Base-by-base conservation (phyloP, 2,329 filamentous ascomycete species). In the Phyllosticta citribraziliensis region DNA sequence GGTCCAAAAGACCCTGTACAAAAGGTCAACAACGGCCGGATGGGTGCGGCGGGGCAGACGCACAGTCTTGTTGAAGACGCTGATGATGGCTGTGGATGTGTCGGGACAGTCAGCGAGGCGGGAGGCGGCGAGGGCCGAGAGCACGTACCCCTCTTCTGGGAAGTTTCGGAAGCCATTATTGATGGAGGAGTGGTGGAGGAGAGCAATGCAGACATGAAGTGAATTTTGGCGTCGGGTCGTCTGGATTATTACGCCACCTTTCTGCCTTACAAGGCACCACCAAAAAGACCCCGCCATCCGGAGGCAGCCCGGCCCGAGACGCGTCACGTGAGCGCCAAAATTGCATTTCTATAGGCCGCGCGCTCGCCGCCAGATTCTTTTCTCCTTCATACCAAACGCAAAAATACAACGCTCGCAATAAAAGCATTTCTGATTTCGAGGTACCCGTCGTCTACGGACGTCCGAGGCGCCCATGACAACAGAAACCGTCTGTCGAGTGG, bases 61-160 rank as follows among this genome's bases (percentile, higher is more conserved):
- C 55, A 62, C 60, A 51, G 91, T 96, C 86, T 97, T 97, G 82
- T 97, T 89, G 74, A 92, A 96, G 81, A 96, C 92, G 67, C 91
- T 96, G 74, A 97, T 82, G 73, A 97, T 96, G 67, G 92, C 92
- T 74, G 63, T 24, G 54, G 40, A 35, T 47, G 58, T 47, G 19
- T 53, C 20, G 25, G 52, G 3, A 22, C 22, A 8, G 62, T 52
- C 47, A 61, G 53, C 53, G 47, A 30, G 55, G 57, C 58, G 55
- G 51, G 25, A 56, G n/a, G 35, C 61, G 57, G 51, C 53, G 52
- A 33, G 14, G 40, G 24, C 54, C 20, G 19, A 52, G 24, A 52
- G 24, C 60, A 40, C 60, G 20, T 58, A 62, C 60, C 60, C 25
- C 58, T 62, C 61, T 62, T 62, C 61, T 62, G 61, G 56, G 50